Base-by-base conservation (phyloP, 1,284 basidiomycete genomes). In the Microbotryomycetes sp. region DNA sequence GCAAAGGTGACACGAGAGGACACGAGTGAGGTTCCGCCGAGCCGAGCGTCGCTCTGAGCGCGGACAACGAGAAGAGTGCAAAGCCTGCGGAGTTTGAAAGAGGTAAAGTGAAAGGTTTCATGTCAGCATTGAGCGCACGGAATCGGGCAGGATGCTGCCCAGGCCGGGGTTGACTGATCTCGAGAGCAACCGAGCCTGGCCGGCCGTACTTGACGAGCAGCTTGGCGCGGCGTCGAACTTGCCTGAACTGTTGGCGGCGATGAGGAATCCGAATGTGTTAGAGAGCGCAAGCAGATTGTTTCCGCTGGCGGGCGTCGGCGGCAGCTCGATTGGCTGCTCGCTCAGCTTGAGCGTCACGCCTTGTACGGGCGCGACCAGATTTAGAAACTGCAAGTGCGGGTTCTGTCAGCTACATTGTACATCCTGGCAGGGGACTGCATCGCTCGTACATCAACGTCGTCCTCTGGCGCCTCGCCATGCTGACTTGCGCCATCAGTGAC, bases 241-340 rank as follows among this genome's bases (percentile, higher is more conserved):
- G 62, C 67, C 67, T 24, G 54, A 29, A 6, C 47, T 30, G 18
- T 45, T 55, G 15, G 27, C 48, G 0, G 55, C 66, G 24, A 64
- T 59, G 15, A 51, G 52, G 52, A 59, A 68, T 2, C 68, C 71
- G 29, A 63, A 71, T 3, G 51, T 31, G 51, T 68, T 71, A 30
- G 55, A 60, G 31, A 69, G 49, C n/a, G 64, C 60, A 24, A 72
- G 57, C 23, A 55, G 27, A 23, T 58, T 65, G 21, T 54, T 54
- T 21, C 61, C 61, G 2, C 26, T 50, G 27, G 35, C n/a, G 27
- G 28, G 28, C 7, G 3, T 35, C 54, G 30, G 24, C 13, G 24
- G 15, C 30, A 13, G 21, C 23, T 9, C 21, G 29, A 23, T 18
- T 6, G 16, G 35, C 0, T 41, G 6, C 1, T 52, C 21, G 0